Percentiles rank a stretch among this genome's conserved stretches.
phyloP scores from a whole-genome alignment of 164 flowering plant species.

The Kalanchoe fedtschenkoi region DNA sequence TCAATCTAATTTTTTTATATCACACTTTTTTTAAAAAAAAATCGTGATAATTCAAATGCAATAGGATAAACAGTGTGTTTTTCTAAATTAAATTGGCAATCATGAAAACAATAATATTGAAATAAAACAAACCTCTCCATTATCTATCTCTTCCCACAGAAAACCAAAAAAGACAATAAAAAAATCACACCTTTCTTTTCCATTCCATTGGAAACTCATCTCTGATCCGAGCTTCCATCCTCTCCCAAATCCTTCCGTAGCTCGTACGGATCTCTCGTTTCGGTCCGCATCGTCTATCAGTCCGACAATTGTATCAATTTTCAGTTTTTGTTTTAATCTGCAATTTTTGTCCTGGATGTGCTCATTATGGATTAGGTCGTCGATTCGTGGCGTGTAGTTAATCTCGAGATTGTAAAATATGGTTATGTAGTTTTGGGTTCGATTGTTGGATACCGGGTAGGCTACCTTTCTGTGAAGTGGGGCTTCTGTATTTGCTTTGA shows the following conservation, averaged over 20 bases:
- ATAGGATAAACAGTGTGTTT: too few relatives aligned
- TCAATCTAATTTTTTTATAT: too few relatives aligned
- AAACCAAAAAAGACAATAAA: not conserved
- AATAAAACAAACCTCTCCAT: not conserved
- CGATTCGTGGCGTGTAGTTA: not conserved
- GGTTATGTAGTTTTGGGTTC: not conserved
- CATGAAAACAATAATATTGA: not conserved
- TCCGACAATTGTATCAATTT: not conserved
- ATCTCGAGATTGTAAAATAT: not conserved
- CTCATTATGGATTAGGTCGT: conserved; percentile 2
- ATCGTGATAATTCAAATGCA: too few relatives aligned
- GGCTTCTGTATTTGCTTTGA: not conserved
- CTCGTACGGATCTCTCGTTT: not conserved
- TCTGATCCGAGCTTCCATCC: not conserved
- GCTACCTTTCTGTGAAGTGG: not conserved
- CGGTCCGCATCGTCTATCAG: not conserved
- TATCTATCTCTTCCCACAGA: not conserved
- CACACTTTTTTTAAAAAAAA: too few relatives aligned
- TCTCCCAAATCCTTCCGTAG: not conserved
- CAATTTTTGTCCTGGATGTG: not conserved
- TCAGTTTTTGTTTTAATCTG: too few relatives aligned
- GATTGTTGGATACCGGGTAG: not conserved
- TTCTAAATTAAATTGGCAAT: too few relatives aligned
- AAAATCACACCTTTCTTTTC: not conserved
- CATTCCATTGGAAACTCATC: not conserved